Percentiles rank a stretch among this genome's conserved stretches.
Evolutionary conservation across 768 basidiomycete genomes (phyloP).

Genomic region (Xerocomus spinulosus): DNA sequence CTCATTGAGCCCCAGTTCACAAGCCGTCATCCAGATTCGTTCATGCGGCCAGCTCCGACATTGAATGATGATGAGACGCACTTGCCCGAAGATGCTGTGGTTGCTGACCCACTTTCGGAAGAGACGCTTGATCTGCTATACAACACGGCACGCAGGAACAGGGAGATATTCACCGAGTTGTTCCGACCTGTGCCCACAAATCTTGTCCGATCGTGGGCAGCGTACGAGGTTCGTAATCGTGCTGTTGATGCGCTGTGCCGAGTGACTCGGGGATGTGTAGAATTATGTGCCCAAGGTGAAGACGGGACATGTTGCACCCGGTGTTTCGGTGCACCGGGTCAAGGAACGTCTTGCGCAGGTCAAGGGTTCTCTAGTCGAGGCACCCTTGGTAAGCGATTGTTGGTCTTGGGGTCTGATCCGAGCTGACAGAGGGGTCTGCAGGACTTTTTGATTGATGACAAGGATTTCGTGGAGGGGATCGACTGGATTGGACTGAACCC

Average conservation of each 20-base stretch:
- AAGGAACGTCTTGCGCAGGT: conserved; percentile 72
- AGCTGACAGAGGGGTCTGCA: conserved; percentile 25
- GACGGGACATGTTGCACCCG: conserved; percentile 76
- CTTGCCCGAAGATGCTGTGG: conserved; percentile 53
- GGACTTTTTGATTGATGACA: conserved; percentile 85
- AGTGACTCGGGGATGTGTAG: conserved; percentile 35
- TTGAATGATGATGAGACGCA: conserved; percentile 64
- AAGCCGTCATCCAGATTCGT: conserved; percentile 39
- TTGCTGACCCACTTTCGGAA: conserved; percentile 77
- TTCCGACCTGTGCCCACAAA: conserved; percentile 88
- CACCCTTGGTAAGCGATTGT: conserved; percentile 53
- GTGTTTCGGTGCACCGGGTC: conserved; percentile 59
- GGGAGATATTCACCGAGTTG: conserved; percentile 80
- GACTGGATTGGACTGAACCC: conserved; percentile 77
- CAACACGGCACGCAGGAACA: conserved; percentile 70
- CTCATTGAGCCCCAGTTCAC: conserved; percentile 69
- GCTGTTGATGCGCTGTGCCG: not conserved
- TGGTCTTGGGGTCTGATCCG: not conserved
- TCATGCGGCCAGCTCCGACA: conserved; percentile 78
- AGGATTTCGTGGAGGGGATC: conserved; percentile 60
- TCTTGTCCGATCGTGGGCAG: conserved; percentile 69
- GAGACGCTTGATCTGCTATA: conserved; percentile 56
- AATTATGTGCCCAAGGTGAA: conserved; percentile 71
- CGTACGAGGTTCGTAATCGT: conserved; percentile 59
- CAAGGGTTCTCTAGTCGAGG: conserved; percentile 69